Base-by-base conservation (phyloP, 2,329 filamentous ascomycete species). In the Hypoxylon sp. region DNA sequence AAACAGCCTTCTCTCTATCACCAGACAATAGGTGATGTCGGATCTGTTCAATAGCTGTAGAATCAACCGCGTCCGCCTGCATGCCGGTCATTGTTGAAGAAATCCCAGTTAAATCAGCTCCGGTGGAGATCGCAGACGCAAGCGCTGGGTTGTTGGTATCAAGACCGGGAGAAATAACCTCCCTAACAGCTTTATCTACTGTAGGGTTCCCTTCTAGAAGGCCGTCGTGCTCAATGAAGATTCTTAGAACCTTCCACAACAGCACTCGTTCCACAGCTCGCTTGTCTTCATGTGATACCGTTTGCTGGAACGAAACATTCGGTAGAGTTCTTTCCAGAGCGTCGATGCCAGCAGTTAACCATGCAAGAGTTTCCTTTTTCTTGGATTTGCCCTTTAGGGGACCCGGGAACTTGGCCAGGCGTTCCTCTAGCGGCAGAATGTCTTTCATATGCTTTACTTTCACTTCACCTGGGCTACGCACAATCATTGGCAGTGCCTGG, bases 341-440 rank as follows among this genome's bases (percentile, higher is more conserved):
- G 39, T 93, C 90, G 62, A 98, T 95, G 57, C 91, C 93, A 65
- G 87, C 83, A 3, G 86, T 87, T 48, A 99, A 84, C 96, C 97
- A 99, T 1, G 88, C 80, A 47, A 94, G 74, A 0, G 93, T 88
- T 60, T 99, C 95, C 82, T 98, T 99, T 85, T 99, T 99, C 85
- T 97, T 98, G 1, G 91, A 89, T 77, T 98, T 98, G 44, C 90
- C 87, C 79, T 92, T 94, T 29, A 99, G 82, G 2, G 97, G 96
- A 0, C 96, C 96, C 0, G 96, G 96, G 75, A 98, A 98, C 73
- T 91, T 93, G 17, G 89, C 86, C 53, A 96, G 82, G 2, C 90
- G 87, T 35, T 96, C 93, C 24, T 88, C 84, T 7, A 94, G 82
- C 3, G 92, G 89, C 48, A 93, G 82, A 31, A 93, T 84, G 47